Evolutionary conservation across 2,329 filamentous ascomycete species (phyloP).

Genomic region (Monilinia fructigena): DNA sequence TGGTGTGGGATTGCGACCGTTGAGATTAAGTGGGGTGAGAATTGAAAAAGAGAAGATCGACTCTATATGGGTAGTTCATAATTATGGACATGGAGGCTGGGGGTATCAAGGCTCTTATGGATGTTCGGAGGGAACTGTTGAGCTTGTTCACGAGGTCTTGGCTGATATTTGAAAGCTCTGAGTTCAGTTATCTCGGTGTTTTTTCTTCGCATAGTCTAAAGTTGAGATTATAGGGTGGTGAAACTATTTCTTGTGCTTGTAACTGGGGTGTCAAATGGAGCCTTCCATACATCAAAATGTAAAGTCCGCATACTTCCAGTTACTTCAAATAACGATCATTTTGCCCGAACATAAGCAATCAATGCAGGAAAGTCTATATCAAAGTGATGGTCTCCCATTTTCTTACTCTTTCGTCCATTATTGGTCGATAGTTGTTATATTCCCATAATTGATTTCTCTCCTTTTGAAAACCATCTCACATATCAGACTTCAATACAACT

Average conservation of each 20-base stretch:
- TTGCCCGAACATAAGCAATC: too few species aligned
- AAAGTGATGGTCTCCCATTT: too few species aligned
- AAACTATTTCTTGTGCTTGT: background rate
- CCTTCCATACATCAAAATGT: background rate
- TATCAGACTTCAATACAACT: too few species aligned
- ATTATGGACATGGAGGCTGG: constrained; percentile 61
- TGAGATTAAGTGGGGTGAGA: constrained; percentile 59
- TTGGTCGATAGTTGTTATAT: too few species aligned
- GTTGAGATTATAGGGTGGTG: background rate
- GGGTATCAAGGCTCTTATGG: constrained; percentile 67
- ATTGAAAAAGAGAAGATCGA: constrained; percentile 61
- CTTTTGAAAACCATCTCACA: too few species aligned
- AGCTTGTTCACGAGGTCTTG: constrained; percentile 59
- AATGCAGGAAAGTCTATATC: too few species aligned
- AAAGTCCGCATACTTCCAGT: background rate
- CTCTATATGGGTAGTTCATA: constrained; percentile 57
- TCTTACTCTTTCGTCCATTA: too few species aligned
- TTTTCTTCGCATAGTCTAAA: background rate
- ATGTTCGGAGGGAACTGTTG: constrained; percentile 64
- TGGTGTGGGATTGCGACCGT: constrained; percentile 64
- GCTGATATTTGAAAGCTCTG: constrained; percentile 30
- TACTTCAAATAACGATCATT: background rate
- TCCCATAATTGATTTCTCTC: too few species aligned
- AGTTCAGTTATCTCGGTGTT: background rate
- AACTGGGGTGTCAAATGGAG: background rate